Percentiles rank a stretch among this genome's conserved stretches.
phyloP scores from a whole-genome alignment of 192 early-diverging fungal genomes.

The Coemansia sp. region DNA sequence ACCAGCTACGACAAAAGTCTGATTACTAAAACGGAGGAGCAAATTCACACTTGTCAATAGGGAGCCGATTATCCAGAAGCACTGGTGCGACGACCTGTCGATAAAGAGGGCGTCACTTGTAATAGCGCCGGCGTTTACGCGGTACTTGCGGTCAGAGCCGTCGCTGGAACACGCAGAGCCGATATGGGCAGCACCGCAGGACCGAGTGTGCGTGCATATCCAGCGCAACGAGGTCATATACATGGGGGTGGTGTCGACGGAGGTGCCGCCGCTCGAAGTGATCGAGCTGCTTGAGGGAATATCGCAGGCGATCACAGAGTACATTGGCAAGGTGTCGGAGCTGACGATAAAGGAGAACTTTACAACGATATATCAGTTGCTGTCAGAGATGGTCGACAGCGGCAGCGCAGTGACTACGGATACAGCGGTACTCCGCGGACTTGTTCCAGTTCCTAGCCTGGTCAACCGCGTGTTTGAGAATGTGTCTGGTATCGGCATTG shows the following conservation, averaged over 20 bases:
- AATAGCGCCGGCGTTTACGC: constrained; percentile 63
- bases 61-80: constrained; percentile 85
- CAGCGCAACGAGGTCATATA: constrained; percentile 72
- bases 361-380: constrained; percentile 75
- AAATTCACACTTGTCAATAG: constrained; percentile 56
- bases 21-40: not conserved
- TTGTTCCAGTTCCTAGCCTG: constrained; percentile 85
- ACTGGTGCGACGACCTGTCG: constrained; percentile 70
- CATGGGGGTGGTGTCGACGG: constrained; percentile 69
- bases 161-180: constrained; percentile 37
- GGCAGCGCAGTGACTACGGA: constrained; percentile 88
- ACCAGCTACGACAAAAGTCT: no score
- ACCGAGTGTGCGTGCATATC: constrained; percentile 31
- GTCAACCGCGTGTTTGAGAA: constrained; percentile 84
- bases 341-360: constrained; percentile 88
- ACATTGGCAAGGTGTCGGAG: constrained; percentile 82
- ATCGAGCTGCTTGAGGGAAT: constrained; percentile 84
- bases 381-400: constrained; percentile 95
- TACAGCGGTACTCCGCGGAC: constrained; percentile 75
- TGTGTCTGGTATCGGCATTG: constrained; percentile 59
- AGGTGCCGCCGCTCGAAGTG: constrained; percentile 80
- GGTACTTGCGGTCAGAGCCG: constrained; percentile 55
- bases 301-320: constrained; percentile 76
- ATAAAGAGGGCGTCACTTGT: constrained; percentile 61
- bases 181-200: constrained; percentile 30